phyloP scores from a whole-genome alignment of 2,329 filamentous ascomycete species.

The Xenoacremonium recifei region DNA sequence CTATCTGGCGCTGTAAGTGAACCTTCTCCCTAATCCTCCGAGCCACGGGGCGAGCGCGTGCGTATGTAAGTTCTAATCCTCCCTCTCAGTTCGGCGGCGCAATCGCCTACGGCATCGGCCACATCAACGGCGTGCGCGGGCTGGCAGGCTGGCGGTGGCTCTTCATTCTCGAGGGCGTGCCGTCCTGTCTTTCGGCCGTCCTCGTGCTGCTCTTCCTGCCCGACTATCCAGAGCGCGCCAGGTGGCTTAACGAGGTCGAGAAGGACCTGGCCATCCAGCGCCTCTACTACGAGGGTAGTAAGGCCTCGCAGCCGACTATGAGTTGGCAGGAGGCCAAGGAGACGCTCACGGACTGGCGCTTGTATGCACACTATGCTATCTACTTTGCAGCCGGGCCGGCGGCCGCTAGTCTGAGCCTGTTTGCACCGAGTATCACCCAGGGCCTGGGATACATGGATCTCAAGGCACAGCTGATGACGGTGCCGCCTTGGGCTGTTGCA shows the following conservation, averaged over 20 bases:
- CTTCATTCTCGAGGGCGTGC: constrained; percentile 62
- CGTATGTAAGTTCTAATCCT: too few species aligned
- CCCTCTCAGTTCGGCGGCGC: constrained; percentile 59
- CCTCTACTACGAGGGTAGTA: constrained; percentile 46
- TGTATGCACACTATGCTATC: constrained; percentile 65
- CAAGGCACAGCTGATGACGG: constrained; percentile 64
- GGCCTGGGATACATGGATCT: constrained; percentile 51
- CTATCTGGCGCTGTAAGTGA: constrained; percentile 59
- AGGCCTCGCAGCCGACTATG: constrained; percentile 59
- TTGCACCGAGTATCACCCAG: constrained; percentile 59
- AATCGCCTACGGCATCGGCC: constrained; percentile 69
- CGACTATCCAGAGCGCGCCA: constrained; percentile 64
- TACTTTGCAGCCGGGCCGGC: constrained; percentile 52
- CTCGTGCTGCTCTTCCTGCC: constrained; percentile 66
- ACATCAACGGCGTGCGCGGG: constrained; percentile 64
- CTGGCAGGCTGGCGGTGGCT: constrained; percentile 69
- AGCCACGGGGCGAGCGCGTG: too few species aligned
- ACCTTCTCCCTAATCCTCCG: too few species aligned
- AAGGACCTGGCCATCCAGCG: constrained; percentile 50
- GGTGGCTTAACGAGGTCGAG: constrained; percentile 60
- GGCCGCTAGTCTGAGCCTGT: constrained; percentile 60
- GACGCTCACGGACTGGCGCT: constrained; percentile 62
- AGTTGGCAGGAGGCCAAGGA: constrained; percentile 68
- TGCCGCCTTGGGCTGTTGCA: constrained; percentile 62
- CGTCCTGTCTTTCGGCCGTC: constrained; percentile 62